phyloP scores from a whole-genome alignment of 1,139 yeast genomes.

The Taphrina confusa region DNA sequence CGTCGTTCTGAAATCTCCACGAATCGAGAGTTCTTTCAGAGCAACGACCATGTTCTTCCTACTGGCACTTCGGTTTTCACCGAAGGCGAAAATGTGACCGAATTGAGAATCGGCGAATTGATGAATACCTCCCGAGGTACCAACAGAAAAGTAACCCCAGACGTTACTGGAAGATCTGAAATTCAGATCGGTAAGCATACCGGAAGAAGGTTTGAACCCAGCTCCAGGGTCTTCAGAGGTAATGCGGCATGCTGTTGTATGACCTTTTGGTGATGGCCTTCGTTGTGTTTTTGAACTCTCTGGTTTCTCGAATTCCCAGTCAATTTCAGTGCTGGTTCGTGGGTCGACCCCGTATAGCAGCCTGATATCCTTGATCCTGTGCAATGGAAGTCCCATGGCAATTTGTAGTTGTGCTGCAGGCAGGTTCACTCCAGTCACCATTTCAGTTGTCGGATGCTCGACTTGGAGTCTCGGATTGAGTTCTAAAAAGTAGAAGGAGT shows the following conservation, averaged over 20 bases:
- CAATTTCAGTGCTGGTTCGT: conserved; percentile 83
- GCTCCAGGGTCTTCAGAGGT: conserved; percentile 99
- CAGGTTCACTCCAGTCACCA: conserved; percentile 96
- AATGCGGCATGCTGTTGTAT: conserved; percentile 97
- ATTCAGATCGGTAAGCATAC: conserved; percentile 91
- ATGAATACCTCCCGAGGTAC: conserved; percentile 94
- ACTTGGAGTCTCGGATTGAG: conserved; percentile 97
- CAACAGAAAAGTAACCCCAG: conserved; percentile 98
- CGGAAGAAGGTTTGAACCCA: conserved; percentile 98
- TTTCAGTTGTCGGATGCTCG: conserved; percentile 99
- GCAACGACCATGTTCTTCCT: conserved; percentile 99
- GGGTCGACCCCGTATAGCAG: conserved; percentile 94
- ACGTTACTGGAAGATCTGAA: conserved; percentile 96
- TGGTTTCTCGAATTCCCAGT: conserved; percentile 79
- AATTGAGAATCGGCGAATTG: conserved; percentile 97
- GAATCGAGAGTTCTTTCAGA: conserved; percentile 86
- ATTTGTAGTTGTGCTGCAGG: conserved; percentile 98
- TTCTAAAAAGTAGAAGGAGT: conserved; percentile 92
- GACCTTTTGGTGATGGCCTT: conserved; percentile 93
- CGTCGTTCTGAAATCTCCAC: conserved; percentile 98
- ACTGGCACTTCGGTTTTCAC: conserved; percentile 96
- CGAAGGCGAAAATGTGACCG: conserved; percentile 97
- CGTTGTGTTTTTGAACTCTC: conserved; percentile 76
- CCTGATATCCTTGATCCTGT: conserved; percentile 89
- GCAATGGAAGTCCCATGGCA: conserved; percentile 99